Conservation (phyloP, 345 rosid species). For the Eucalyptus curtisii region DNA sequence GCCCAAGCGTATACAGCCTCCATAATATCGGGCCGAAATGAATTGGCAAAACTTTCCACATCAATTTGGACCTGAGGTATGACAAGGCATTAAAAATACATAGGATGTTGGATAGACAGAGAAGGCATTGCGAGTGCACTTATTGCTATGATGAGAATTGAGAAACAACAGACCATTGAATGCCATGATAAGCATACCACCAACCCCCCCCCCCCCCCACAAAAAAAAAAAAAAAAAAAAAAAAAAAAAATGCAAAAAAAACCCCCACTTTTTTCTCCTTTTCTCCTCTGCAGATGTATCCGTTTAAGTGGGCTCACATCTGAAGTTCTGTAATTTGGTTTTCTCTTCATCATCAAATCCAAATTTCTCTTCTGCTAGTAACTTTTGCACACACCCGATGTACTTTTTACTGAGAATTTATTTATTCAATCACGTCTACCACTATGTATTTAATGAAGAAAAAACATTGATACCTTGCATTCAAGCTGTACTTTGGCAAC, state of each 20-base stretch:
- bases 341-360: background rate
- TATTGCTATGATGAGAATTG: background rate
- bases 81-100: background rate
- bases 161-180: background rate
- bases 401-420: background rate
- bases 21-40: constrained; percentile 92
- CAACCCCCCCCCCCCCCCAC: background rate
- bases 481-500: constrained; percentile 89
- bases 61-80: constrained; percentile 65
- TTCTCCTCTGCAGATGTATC: background rate
- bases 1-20: constrained; percentile 99
- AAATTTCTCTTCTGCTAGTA: background rate
- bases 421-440: background rate
- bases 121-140: background rate
- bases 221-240: too few relatives aligned
- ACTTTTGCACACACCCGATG: background rate
- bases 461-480: constrained; percentile 56
- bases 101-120: background rate
- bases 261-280: background rate
- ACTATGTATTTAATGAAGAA: background rate
- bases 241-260: too few relatives aligned
- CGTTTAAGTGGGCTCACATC: background rate
- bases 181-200: background rate
- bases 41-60: constrained; percentile 69
- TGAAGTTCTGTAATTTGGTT: background rate